phyloP scores from a whole-genome alignment of 306 rosid genomes.

The Vigna unguiculata region DNA sequence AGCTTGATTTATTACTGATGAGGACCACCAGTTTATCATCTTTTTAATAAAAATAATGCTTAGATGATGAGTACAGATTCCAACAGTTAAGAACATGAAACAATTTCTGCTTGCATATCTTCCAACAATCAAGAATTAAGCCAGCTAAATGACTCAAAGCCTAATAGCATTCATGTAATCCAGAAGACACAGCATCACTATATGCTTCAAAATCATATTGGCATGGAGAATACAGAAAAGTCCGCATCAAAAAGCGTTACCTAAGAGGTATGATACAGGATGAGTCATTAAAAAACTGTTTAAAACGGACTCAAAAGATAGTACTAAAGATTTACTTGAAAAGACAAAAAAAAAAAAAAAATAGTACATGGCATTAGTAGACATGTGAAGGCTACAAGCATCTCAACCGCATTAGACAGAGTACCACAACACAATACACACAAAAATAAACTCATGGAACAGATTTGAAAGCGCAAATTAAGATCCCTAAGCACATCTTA shows the following conservation, averaged over 20 bases:
- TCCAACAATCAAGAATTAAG: slow-evolving; percentile 17
- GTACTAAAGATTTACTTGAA: not conserved
- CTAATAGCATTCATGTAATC: slow-evolving; percentile 8
- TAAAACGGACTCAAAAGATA: not conserved
- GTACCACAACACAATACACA: not conserved
- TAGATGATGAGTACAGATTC: not conserved
- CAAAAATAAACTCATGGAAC: not conserved
- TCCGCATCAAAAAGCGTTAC: not conserved
- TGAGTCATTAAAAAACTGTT: not conserved
- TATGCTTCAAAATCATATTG: not conserved
- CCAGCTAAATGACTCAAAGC: slow-evolving; percentile 5
- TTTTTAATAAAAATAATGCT: not conserved
- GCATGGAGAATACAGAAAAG: not conserved
- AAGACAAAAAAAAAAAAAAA: not conserved
- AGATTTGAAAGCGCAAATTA: not conserved
- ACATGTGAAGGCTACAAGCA: slow-evolving; percentile 7
- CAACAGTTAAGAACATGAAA: not conserved
- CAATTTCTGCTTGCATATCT: slow-evolving; percentile 1
- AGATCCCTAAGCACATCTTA: not conserved
- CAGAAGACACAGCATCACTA: slow-evolving; percentile 10
- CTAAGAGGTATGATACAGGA: not conserved
- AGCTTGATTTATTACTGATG: not conserved
- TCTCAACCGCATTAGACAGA: not conserved
- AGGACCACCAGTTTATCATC: not conserved
- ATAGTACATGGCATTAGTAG: not conserved